These are phyloP conservation scores for Alternaria sp. DNA, from an alignment of 2,329 filamentous ascomycete species.

Conservation along the genomic window DNA sequence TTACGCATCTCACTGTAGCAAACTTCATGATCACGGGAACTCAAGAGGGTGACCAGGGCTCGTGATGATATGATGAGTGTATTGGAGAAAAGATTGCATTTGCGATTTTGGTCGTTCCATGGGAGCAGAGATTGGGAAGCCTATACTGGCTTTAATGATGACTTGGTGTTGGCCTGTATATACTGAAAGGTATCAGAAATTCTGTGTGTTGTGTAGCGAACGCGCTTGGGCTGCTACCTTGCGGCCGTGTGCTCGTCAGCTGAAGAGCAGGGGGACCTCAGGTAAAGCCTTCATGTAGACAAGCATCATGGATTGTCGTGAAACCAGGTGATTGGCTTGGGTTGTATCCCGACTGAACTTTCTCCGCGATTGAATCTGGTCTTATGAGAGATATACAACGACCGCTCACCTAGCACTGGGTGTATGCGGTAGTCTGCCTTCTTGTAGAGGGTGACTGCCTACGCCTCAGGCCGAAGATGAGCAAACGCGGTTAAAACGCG, in stretches of 20 bases:
- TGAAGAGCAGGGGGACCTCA: neutral
- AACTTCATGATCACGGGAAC: neutral
- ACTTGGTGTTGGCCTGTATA: neutral
- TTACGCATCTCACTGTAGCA: neutral
- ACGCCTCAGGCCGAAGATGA: fast-evolving
- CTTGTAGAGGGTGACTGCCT: neutral
- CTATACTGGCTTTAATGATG: neutral
- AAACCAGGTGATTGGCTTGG: neutral
- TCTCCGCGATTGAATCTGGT: neutral
- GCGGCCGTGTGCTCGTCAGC: neutral
- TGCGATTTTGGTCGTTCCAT: neutral
- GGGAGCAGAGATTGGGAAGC: neutral
- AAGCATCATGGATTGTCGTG: neutral
- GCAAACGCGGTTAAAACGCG: neutral
- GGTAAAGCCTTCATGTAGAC: neutral
- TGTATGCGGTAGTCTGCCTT: neutral
- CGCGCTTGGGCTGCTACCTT: neutral
- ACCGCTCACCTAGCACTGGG: neutral
- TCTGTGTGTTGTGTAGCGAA: neutral
- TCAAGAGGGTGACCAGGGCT: neutral
- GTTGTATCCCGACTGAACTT: neutral
- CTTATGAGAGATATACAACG: neutral
- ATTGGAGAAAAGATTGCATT: neutral
- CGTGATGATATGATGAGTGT: neutral
- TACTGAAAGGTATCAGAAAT: neutral